phyloP scores from a whole-genome alignment of 768 basidiomycete genomes.

The Piloderma croceum region DNA sequence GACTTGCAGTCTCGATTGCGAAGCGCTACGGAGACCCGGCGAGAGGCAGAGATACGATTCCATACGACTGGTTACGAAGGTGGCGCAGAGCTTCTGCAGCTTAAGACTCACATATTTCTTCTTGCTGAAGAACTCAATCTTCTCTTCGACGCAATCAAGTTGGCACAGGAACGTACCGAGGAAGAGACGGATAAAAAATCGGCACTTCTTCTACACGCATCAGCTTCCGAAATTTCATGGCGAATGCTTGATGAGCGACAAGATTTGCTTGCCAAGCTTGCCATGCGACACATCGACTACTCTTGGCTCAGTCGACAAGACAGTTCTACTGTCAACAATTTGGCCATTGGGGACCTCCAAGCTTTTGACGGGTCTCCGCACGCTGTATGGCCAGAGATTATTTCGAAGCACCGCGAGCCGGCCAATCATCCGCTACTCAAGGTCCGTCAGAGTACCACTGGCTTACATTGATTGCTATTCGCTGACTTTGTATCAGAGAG shows the following conservation, averaged over 20 bases:
- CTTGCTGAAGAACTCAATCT: constrained; percentile 76
- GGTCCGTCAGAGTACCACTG: constrained; percentile 32
- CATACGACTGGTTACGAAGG: constrained; percentile 39
- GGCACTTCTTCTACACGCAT: constrained; percentile 73
- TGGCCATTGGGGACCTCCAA: constrained; percentile 70
- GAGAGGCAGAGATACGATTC: constrained; percentile 32
- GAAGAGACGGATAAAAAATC: constrained; percentile 68
- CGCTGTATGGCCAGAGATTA: constrained; percentile 83
- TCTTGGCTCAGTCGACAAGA: constrained; percentile 85
- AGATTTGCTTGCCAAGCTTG: constrained; percentile 78
- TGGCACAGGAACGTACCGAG: constrained; percentile 72
- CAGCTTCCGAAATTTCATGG: constrained; percentile 87
- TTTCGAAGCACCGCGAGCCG: constrained; percentile 71
- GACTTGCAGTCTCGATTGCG: constrained; percentile 72
- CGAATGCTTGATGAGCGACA: constrained; percentile 73
- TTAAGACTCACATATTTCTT: constrained; percentile 67
- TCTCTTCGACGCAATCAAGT: constrained; percentile 80
- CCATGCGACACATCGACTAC: constrained; percentile 73
- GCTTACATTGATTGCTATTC: neutral
- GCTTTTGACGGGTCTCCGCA: constrained; percentile 82
- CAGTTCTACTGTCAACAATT: constrained; percentile 74
- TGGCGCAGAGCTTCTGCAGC: constrained; percentile 52
- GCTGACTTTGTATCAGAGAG: constrained; percentile 38
- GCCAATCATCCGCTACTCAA: constrained; percentile 66
- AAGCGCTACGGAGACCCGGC: constrained; percentile 49